Evolutionary conservation across 371 early-diverging fungal genomes (phyloP), one percentile per base, ranked within the genome.

Genomic region (Synchytrium microbalum): DNA sequence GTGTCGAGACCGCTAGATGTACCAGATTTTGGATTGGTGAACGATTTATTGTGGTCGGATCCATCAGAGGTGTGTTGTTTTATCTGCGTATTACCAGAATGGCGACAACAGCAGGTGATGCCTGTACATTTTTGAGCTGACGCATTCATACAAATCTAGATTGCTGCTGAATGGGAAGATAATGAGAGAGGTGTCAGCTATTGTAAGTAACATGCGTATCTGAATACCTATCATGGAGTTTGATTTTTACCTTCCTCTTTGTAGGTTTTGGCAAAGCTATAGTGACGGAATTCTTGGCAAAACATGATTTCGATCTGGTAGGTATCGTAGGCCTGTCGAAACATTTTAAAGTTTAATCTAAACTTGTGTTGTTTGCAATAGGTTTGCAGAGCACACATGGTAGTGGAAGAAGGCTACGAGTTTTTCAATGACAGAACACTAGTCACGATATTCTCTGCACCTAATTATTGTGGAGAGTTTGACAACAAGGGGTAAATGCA

Each of bases 391-490:
- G 99, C 98, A 0, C 99, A 99, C 74, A 93, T 93, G 87, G 98
- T 99, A 0, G 98, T 99, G 24, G 98, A 99, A 74, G 97, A 23
- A 67, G 98, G 99, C 13, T 99, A 99, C 72, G 96, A 97, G 74
- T 99, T 99, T 75, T 97, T 97, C 83, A 91, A 91, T 61, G 88
- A 93, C 68, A 83, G 95, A 55, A 86, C 88, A 57, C 75, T 97
- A 27, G 98, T 99, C 5, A 99, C 99, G 13, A 77, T 99, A 32
- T 99, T 96, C 70, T 91, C 91, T 25, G 98, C 99, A 16, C 98
- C 98, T 59, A 98, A 99, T 75, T 99, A 98, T 70, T 99, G 99
- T 75, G 98, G 98, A 56, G 98, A 97, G 76, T 98, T 96, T 79
- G 95, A 95, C 69, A 98, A 97, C 67, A 59, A 73, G 59, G 32